Evolutionary conservation across 768 basidiomycete genomes (phyloP).

Genomic region (Pleurotus tuoliensis): DNA sequence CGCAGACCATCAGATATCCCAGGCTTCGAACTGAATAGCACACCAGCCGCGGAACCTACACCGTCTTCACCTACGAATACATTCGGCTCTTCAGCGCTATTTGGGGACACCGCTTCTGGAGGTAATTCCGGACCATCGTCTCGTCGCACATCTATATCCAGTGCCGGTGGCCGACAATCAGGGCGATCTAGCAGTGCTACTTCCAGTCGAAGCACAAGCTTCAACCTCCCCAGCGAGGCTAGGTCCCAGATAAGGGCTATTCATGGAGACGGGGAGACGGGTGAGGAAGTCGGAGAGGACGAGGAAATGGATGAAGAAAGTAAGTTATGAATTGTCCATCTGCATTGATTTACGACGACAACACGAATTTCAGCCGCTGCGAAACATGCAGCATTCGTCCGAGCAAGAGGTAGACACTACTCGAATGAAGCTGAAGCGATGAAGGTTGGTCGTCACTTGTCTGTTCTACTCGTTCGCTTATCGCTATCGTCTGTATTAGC

Average conservation of each 20-base stretch:
- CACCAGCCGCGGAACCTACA: neutral
- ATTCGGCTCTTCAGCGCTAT: slow-evolving; percentile 33
- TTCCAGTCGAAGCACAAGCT: slow-evolving; percentile 80
- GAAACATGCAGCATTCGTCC: slow-evolving; percentile 79
- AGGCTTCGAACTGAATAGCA: slow-evolving; percentile 55
- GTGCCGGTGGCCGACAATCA: slow-evolving; percentile 49
- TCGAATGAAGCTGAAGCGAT: slow-evolving; percentile 91
- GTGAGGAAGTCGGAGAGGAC: slow-evolving; percentile 67
- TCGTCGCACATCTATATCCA: slow-evolving; percentile 71
- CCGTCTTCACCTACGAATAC: slow-evolving; percentile 30
- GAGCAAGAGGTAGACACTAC: slow-evolving; percentile 80
- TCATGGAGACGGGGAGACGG: slow-evolving; percentile 47
- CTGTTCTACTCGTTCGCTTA: neutral
- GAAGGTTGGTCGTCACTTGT: slow-evolving; percentile 54
- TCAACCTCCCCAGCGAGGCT: slow-evolving; percentile 72
- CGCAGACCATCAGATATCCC: slow-evolving; percentile 65
- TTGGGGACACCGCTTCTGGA: slow-evolving; percentile 45
- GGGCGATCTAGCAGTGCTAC: slow-evolving; percentile 58
- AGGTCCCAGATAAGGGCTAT: slow-evolving; percentile 50
- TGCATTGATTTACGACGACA: slow-evolving; percentile 4
- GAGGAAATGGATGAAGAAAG: slow-evolving; percentile 92
- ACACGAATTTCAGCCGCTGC: slow-evolving; percentile 53
- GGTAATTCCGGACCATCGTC: slow-evolving; percentile 67
- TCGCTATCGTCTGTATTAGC: slow-evolving; percentile 31
- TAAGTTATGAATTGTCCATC: slow-evolving; percentile 28